Evolutionary conservation across 2,329 filamentous ascomycete genomes (phyloP).

Genomic region (Stachybotrys echinatus): DNA sequence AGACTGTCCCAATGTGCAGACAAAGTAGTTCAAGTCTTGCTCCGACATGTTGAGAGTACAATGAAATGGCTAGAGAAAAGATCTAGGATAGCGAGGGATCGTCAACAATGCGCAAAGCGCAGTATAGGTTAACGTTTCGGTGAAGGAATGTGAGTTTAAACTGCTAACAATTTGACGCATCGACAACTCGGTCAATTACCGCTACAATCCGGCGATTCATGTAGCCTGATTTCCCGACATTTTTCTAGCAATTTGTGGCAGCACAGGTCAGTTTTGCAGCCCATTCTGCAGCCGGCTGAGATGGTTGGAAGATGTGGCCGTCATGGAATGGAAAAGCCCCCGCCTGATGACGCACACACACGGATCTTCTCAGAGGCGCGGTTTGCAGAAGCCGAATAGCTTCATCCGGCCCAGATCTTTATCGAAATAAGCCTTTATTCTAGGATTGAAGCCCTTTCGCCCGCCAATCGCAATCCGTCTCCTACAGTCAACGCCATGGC

Average conservation of each 20-base stretch:
- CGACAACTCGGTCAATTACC: too few relatives aligned
- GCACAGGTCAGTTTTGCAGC: neutral
- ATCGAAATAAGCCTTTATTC: neutral
- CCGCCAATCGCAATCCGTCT: too few relatives aligned
- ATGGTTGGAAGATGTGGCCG: neutral
- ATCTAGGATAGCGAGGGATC: neutral
- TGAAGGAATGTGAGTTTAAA: too few relatives aligned
- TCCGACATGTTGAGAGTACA: constrained; percentile 4
- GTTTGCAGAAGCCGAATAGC: neutral
- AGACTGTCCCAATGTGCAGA: constrained; percentile 55
- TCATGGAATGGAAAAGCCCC: neutral
- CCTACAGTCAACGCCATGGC: constrained; percentile 3
- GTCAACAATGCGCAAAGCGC: too few relatives aligned
- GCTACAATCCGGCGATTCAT: neutral
- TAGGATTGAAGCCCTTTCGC: neutral
- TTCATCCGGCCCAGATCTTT: neutral
- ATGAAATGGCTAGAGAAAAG: neutral
- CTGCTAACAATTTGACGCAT: too few relatives aligned
- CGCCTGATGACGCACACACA: neutral
- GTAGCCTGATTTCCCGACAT: neutral
- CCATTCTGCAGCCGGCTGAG: neutral
- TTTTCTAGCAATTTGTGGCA: too few relatives aligned
- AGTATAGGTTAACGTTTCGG: too few relatives aligned
- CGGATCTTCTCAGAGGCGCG: neutral
- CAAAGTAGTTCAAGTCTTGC: constrained; percentile 45